A percentile compares a stretch with the other conserved stretches of the same genome.
These are phyloP conservation scores for Primulina tabacum DNA, from an alignment of 257 asterid genomes.

Conservation along the genomic window DNA sequence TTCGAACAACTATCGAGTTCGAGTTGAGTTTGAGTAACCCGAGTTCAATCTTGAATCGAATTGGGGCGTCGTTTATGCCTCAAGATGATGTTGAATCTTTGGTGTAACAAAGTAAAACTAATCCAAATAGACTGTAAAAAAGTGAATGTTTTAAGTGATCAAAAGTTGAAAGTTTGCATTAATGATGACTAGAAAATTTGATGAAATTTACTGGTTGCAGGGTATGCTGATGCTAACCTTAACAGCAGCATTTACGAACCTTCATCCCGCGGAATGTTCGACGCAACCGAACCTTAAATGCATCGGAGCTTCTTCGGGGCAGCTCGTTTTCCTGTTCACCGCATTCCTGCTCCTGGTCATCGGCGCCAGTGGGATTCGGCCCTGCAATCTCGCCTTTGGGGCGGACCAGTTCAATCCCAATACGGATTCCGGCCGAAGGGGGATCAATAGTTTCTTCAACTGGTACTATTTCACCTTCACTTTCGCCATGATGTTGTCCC, in stretches of 20 bases:
- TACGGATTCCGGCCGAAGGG: constrained; percentile 39
- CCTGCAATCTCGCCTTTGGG: constrained; percentile 53
- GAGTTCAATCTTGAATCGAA: no score
- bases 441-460: constrained; percentile 50
- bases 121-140: no score
- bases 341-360: constrained; percentile 32
- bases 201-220: constrained; percentile 15
- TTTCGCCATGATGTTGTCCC: constrained; percentile 48
- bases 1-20: no score
- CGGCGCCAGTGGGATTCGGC: constrained; percentile 57
- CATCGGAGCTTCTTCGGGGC: constrained; percentile 30
- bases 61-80: no score
- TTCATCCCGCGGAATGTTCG: constrained; percentile 38
- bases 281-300: constrained; percentile 20
- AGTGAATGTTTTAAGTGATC: no score
- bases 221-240: constrained; percentile 51
- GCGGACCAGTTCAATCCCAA: constrained; percentile 55
- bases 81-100: no score
- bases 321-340: constrained; percentile 27
- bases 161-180: no score
- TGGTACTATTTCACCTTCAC: constrained; percentile 59
- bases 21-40: no score
- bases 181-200: background rate
- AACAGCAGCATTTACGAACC: constrained; percentile 36
- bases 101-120: no score